Evolutionary conservation across 225 moss, liverwort and hornwort genomes (phyloP).

Genomic region (Straminergon stramineum): DNA sequence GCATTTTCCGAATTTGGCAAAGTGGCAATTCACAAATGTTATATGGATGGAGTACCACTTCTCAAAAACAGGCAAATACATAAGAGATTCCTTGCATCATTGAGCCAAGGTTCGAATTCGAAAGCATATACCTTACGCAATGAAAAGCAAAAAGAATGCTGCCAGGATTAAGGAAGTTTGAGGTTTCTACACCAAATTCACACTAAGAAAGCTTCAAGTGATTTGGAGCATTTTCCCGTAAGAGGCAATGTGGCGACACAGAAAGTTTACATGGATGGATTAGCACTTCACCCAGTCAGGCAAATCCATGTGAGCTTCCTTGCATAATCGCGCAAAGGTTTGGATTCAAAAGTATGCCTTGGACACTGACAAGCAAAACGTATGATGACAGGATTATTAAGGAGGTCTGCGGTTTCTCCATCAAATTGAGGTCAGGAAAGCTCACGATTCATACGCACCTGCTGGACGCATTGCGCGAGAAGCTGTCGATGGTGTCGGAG

Average conservation of each 20-base stretch:
- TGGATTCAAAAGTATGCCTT: neutral
- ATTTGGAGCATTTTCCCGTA: neutral
- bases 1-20: neutral
- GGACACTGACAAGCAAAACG: neutral
- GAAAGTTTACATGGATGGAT: neutral
- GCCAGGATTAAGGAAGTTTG: neutral
- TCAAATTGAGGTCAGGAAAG: neutral
- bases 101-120: neutral
- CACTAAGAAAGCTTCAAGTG: neutral
- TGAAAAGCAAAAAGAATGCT: neutral
- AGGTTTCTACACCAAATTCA: neutral
- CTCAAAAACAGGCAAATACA: neutral
- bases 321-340: neutral
- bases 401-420: neutral
- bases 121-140: neutral
- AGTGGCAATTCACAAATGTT: neutral
- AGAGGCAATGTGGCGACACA: neutral
- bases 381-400: neutral
- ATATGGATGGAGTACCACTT: too few relatives aligned
- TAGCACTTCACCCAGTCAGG: neutral
- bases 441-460: conserved; percentile 5
- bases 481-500: conserved; percentile 44
- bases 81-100: neutral
- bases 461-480: conserved; percentile 33
- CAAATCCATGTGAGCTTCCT: neutral